Conservation (phyloP, 495 filamentous ascomycete genomes). For the Trichoderma reesei region DNA sequence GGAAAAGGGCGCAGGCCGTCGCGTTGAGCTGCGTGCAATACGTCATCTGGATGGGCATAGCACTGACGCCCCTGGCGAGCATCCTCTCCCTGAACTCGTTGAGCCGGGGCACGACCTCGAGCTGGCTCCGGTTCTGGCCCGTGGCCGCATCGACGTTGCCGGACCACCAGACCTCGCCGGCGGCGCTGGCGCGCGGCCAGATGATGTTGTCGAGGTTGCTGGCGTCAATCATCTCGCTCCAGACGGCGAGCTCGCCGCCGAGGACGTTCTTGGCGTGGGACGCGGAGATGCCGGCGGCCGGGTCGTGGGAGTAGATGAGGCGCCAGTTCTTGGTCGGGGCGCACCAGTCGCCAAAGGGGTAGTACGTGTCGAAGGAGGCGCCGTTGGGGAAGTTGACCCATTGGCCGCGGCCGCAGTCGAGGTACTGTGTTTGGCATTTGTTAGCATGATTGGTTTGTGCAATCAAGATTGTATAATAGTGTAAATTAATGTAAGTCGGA, state of each 20-base stretch:
- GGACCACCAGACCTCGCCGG: slow-evolving; percentile 68
- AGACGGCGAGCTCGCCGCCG: slow-evolving; percentile 68
- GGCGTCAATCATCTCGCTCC: slow-evolving; percentile 67
- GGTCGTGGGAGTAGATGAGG: slow-evolving; percentile 66
- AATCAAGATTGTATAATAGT: slow-evolving; percentile 10
- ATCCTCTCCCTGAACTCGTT: slow-evolving; percentile 63
- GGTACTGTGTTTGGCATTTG: slow-evolving; percentile 41
- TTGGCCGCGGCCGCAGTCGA: slow-evolving; percentile 73
- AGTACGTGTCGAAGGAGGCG: slow-evolving; percentile 34
- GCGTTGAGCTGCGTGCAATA: slow-evolving; percentile 42
- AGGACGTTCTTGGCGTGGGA: slow-evolving; percentile 53
- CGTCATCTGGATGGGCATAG: slow-evolving; percentile 45
- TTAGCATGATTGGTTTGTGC: not conserved
- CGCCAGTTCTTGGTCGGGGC: slow-evolving; percentile 64
- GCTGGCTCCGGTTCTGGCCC: slow-evolving; percentile 55
- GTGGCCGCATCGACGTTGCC: slow-evolving; percentile 45
- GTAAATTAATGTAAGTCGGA: not conserved
- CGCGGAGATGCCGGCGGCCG: slow-evolving; percentile 45
- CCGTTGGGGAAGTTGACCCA: slow-evolving; percentile 58
- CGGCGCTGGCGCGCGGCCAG: slow-evolving; percentile 63
- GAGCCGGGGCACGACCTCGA: slow-evolving; percentile 54
- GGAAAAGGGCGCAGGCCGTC: slow-evolving; percentile 22
- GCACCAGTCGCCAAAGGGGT: slow-evolving; percentile 70
- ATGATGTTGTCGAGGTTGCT: slow-evolving; percentile 57
- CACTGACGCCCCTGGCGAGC: slow-evolving; percentile 53